A percentile compares a stretch with the other conserved stretches of the same genome.
These are phyloP conservation scores for Anisodus tanguticus DNA, from an alignment of 257 asterid species.

Conservation along the genomic window DNA sequence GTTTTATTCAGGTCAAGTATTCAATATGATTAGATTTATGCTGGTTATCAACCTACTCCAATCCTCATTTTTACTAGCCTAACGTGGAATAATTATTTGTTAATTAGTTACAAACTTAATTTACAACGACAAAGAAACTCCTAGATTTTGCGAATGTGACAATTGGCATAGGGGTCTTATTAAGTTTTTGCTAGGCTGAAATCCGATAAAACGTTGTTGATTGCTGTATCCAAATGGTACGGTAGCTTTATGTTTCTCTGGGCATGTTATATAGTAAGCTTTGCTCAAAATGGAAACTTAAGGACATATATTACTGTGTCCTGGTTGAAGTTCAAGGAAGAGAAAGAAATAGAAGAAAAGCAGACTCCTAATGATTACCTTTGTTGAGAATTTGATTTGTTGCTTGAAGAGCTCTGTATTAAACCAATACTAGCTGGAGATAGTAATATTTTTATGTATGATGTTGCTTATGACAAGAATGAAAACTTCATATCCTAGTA, in stretches of 20 bases:
- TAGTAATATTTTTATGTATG: background rate
- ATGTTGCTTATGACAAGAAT: background rate
- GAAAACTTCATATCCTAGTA: background rate
- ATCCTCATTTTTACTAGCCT: background rate
- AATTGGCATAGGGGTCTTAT: background rate
- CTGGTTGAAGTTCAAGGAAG: background rate
- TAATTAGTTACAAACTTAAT: too few species aligned
- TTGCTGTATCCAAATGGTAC: background rate
- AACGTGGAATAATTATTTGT: background rate
- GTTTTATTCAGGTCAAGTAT: background rate
- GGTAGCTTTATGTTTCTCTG: background rate
- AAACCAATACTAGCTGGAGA: background rate
- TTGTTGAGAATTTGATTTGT: background rate
- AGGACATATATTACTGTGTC: background rate
- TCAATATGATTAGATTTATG: background rate
- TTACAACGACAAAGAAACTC: background rate
- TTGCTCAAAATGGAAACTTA: background rate
- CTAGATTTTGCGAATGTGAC: background rate
- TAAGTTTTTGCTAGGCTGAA: background rate
- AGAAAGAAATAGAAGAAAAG: background rate
- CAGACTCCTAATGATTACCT: background rate
- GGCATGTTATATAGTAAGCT: background rate
- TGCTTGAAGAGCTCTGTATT: background rate
- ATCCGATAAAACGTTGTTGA: background rate
- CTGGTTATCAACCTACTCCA: background rate